Evolutionary conservation across 2,329 filamentous ascomycete genomes (phyloP), one percentile per base, ranked within the genome.

Genomic region (Beauveria australis): DNA sequence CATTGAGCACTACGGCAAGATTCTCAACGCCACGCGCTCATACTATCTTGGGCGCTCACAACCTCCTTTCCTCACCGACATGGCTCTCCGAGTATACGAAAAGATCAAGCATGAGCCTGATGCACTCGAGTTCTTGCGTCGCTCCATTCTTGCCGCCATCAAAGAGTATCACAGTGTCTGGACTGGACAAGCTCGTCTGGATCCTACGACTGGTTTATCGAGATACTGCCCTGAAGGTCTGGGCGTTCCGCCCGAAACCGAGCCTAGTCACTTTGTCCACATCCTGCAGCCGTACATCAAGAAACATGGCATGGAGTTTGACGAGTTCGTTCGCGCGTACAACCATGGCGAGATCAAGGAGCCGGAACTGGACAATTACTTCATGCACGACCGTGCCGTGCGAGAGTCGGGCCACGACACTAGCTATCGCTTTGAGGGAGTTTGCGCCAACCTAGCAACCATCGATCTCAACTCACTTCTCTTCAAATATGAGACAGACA

Each of bases 1-100:
- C 76, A 97, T 99, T 74, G 88, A 92, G 72, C 93, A 99, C 75
- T 99, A 99, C 72, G 93, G 92, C 69, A 99, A 97, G 78, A 96
- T 99, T 63, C 84, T 97, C 66, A 99, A 99, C 74, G 94, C 94
- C 56, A 99, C 94, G 61, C 85, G 94, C 41, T 92, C 92, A 1
- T 99, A 99, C 79, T 99, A 99, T 71, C 85, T 99, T 18, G 89
- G 86, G 65, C 88, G 94, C 62, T 97, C 94, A 2, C 94, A 99
- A 74, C 94, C 94, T 2, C 94, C 94, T 0, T 97, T 99, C 76
- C 78, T 99, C 61, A 99, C 94, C 1, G 94, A 99, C 74, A 97
- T 99, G 92, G 89, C 93, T 12, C 80, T 97, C 54, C 88, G 92
- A 60, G 91, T 96, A 47, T 97, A 94, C 72, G 92, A 97, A 68